These are phyloP conservation scores for Eruca vesicaria DNA, from an alignment of 441 rosid genomes.

Conservation along the genomic window DNA sequence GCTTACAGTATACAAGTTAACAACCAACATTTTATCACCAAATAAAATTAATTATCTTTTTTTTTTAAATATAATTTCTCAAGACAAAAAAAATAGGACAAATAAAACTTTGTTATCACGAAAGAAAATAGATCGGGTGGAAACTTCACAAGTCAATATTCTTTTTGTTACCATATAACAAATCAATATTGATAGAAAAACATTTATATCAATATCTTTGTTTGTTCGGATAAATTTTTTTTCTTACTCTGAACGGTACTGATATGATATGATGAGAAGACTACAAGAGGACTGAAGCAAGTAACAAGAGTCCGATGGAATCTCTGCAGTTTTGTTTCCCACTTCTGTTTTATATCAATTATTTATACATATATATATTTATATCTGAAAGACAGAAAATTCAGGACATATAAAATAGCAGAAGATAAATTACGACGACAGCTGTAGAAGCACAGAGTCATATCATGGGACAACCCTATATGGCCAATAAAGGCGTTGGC, in stretches of 20 bases:
- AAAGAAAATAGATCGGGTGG: not conserved
- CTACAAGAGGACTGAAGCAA: constrained; percentile 37
- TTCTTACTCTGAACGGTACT: not conserved
- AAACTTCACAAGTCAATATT: not conserved
- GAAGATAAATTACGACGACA: constrained; percentile 5
- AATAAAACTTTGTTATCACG: not conserved
- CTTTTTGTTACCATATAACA: not conserved
- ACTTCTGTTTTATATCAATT: constrained; percentile 18
- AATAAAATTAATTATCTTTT: not conserved
- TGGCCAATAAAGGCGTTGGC: constrained; percentile 31
- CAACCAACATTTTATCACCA: not conserved
- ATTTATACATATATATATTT: too few species aligned
- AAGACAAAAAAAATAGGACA: not conserved
- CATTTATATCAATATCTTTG: not conserved
- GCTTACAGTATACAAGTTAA: not conserved
- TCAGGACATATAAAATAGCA: not conserved
- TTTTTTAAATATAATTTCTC: not conserved
- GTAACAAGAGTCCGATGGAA: constrained; percentile 24
- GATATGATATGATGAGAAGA: constrained; percentile 29
- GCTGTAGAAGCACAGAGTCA: constrained; percentile 39
- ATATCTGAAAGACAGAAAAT: not conserved
- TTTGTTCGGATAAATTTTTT: not conserved
- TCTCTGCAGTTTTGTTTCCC: constrained; percentile 36
- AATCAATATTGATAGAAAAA: not conserved
- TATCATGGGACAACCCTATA: constrained; percentile 50